Evolutionary conservation across 331 rosid species (phyloP).

Genomic region (Dryas integrifolia): DNA sequence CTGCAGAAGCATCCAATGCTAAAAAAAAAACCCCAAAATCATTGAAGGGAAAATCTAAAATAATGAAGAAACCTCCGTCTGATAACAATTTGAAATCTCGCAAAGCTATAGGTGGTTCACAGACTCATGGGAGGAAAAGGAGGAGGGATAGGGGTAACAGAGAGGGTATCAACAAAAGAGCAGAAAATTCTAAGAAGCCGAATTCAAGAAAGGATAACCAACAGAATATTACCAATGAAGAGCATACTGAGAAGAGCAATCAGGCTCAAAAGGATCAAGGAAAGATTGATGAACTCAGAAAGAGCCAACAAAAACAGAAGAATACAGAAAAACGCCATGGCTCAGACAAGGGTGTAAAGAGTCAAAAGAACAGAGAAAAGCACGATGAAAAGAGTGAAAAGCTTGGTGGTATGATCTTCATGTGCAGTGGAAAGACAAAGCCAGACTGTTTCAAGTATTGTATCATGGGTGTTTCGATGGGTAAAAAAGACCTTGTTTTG

Average conservation of each 20-base stretch:
- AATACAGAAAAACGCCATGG: slow-evolving; percentile 26
- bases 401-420: slow-evolving; percentile 79
- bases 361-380: slow-evolving; percentile 31
- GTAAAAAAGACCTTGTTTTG: slow-evolving; percentile 59
- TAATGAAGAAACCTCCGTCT: slow-evolving; percentile 47
- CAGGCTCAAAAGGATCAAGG: slow-evolving; percentile 24
- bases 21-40: slow-evolving; percentile 38
- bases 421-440: slow-evolving; percentile 88
- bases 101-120: slow-evolving; percentile 20
- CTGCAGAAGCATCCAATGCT: slow-evolving; percentile 35
- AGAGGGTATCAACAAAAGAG: slow-evolving; percentile 21
- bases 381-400: slow-evolving; percentile 45
- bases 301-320: slow-evolving; percentile 34
- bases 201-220: slow-evolving; percentile 22
- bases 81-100: slow-evolving; percentile 29
- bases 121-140: slow-evolving; percentile 28
- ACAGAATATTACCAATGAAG: slow-evolving; percentile 24
- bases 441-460: slow-evolving; percentile 78
- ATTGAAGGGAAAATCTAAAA: slow-evolving; percentile 52
- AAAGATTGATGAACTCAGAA: slow-evolving; percentile 22
- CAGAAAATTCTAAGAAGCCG: slow-evolving; percentile 24
- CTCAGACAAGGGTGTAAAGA: slow-evolving; percentile 28
- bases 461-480: slow-evolving; percentile 72
- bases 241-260: slow-evolving; percentile 26
- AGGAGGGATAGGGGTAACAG: slow-evolving; percentile 35